phyloP scores from a whole-genome alignment of 106 monocot species.

The Dioscorea zingiberensis region DNA sequence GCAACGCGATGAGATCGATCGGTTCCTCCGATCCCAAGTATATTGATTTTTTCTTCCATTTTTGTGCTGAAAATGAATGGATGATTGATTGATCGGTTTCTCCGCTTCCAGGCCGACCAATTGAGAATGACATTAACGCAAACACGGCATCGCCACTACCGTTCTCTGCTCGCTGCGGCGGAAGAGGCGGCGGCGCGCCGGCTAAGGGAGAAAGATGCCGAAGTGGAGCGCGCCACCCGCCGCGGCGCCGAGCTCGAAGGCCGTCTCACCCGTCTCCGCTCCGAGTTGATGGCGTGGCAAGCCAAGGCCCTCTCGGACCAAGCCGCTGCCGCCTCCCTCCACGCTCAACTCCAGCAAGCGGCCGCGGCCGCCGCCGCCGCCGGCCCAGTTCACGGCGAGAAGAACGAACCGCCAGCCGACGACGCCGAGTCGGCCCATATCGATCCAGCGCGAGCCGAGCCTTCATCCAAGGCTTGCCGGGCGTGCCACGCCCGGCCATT shows the following conservation, averaged over 20 bases:
- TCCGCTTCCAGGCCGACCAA: slow-evolving; percentile 53
- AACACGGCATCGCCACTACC: slow-evolving; percentile 33
- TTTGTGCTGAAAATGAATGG: too few species aligned
- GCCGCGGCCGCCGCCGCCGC: slow-evolving; percentile 15
- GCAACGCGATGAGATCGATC: slow-evolving; percentile 49
- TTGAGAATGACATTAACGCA: slow-evolving; percentile 63
- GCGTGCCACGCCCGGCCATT: slow-evolving; percentile 29
- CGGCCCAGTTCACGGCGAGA: neutral
- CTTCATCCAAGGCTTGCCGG: slow-evolving; percentile 32
- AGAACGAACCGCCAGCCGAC: slow-evolving; percentile 27
- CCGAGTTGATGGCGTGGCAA: slow-evolving; percentile 74
- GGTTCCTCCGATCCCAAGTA: slow-evolving; percentile 35
- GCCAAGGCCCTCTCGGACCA: slow-evolving; percentile 68
- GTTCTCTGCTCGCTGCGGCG: slow-evolving; percentile 37
- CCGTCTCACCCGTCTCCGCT: slow-evolving; percentile 35
- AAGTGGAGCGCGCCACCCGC: slow-evolving; percentile 40
- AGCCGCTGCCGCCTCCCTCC: slow-evolving; percentile 46
- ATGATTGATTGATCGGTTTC: neutral
- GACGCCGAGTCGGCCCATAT: slow-evolving; percentile 72
- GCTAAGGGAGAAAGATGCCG: slow-evolving; percentile 60
- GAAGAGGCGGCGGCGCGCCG: slow-evolving; percentile 35
- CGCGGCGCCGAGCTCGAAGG: slow-evolving; percentile 64
- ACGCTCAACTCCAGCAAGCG: slow-evolving; percentile 59
- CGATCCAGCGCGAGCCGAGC: slow-evolving; percentile 42
- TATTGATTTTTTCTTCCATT: neutral